phyloP scores from a whole-genome alignment of 2,329 filamentous ascomycete genomes.

The Rasamsonia emersonii region DNA sequence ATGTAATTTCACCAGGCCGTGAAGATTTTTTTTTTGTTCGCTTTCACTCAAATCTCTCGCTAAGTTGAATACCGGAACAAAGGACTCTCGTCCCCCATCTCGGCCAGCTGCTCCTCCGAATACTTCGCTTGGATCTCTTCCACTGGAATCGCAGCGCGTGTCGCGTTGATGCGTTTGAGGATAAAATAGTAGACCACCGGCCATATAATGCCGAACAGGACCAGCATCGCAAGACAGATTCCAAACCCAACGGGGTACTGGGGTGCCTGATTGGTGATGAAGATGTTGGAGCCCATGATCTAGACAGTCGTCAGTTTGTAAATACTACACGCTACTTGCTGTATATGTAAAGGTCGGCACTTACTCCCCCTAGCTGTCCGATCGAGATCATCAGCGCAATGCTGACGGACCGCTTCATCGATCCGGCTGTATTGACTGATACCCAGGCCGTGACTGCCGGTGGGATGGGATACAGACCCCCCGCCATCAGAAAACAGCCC shows the following conservation, averaged over 20 bases:
- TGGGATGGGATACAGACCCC: conserved; percentile 24
- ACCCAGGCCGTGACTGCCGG: conserved; percentile 22
- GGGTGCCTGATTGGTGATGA: conserved; percentile 8
- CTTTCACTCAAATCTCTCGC: no score
- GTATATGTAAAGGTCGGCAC: no score
- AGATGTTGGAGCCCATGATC: conserved; percentile 21
- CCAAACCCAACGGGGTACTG: conserved; percentile 10
- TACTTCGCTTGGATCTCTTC: conserved; percentile 19
- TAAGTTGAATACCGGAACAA: conserved; percentile 25
- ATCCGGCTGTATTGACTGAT: conserved; percentile 21
- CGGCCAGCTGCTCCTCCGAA: conserved; percentile 21
- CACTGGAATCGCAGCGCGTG: conserved; percentile 15
- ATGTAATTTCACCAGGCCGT: no score
- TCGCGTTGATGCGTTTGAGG: conserved; percentile 16
- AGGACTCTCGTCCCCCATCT: conserved; percentile 25
- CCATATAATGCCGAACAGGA: conserved; percentile 5
- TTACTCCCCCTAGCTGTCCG: conserved; percentile 15
- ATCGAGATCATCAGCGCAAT: conserved; percentile 15
- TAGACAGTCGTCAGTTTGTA: no score
- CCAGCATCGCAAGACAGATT: conserved; percentile 4
- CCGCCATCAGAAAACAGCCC: conserved; percentile 11
- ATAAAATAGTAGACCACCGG: conserved; percentile 9
- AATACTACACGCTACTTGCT: no score
- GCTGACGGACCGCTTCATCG: conserved; percentile 22
- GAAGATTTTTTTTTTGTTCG: no score